A percentile compares a stretch with the other conserved stretches of the same genome.
Conservation (phyloP, 345 rosid species). For the Salix brachista region DNA sequence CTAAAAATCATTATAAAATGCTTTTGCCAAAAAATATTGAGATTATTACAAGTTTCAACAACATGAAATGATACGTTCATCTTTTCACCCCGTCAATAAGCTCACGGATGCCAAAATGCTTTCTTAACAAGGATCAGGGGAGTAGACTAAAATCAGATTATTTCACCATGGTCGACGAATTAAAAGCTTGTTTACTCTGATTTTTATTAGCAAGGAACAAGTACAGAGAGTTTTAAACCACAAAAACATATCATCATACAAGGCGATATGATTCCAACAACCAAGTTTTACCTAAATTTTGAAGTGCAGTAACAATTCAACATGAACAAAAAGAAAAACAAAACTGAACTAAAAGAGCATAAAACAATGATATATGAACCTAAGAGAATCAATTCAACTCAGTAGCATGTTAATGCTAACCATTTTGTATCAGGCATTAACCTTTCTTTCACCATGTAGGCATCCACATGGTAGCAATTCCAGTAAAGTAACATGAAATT, state of each 20-base stretch:
- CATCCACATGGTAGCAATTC: neutral
- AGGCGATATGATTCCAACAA: neutral
- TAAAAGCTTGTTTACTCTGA: neutral
- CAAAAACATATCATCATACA: neutral
- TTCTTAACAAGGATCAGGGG: neutral
- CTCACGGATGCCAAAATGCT: neutral
- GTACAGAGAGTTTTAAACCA: neutral
- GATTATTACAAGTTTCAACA: neutral
- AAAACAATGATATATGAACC: neutral
- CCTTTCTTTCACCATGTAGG: neutral
- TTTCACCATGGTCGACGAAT: neutral
- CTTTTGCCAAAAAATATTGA: neutral
- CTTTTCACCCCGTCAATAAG: neutral
- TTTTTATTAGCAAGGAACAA: neutral
- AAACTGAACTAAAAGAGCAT: neutral
- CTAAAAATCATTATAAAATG: neutral
- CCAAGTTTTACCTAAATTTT: neutral
- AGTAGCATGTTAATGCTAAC: neutral
- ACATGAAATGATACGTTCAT: neutral
- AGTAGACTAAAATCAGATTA: neutral
- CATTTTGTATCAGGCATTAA: neutral
- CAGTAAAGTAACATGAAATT: neutral
- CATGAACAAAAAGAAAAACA: neutral
- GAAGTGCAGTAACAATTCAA: neutral
- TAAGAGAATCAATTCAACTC: neutral